phyloP scores from a whole-genome alignment of 2,329 filamentous ascomycete genomes.

The Exophiala mesophila region DNA sequence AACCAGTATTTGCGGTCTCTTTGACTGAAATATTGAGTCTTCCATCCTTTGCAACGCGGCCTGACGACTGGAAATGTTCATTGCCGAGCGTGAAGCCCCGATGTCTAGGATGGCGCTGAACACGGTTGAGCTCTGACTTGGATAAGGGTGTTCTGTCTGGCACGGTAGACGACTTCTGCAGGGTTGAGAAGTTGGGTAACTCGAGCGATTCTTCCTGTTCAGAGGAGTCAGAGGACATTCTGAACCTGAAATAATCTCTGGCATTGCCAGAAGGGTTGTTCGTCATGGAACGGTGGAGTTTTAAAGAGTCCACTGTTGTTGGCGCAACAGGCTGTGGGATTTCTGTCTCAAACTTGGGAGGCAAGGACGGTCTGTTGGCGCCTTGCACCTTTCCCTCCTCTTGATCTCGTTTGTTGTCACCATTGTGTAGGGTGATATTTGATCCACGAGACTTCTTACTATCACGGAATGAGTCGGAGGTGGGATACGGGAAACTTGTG shows the following conservation, averaged over 20 bases:
- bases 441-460: slow-evolving; percentile 1
- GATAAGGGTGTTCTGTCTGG: slow-evolving; percentile 13
- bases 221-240: slow-evolving; percentile 7
- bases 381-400: neutral
- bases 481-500: slow-evolving; percentile 12
- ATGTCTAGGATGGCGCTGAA: slow-evolving; percentile 8
- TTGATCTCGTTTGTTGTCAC: neutral
- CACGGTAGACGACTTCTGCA: slow-evolving; percentile 12
- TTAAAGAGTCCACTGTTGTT: slow-evolving; percentile 4
- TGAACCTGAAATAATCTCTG: slow-evolving; percentile 3
- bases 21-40: slow-evolving; percentile 67
- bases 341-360: slow-evolving; percentile 17
- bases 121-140: slow-evolving; percentile 22
- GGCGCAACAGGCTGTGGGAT: slow-evolving; percentile 8
- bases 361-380: neutral
- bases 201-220: slow-evolving; percentile 15
- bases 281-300: slow-evolving; percentile 8
- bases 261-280: neutral
- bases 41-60: slow-evolving; percentile 62
- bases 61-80: slow-evolving; percentile 30
- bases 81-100: slow-evolving; percentile 18
- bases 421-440: slow-evolving; percentile 9
- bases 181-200: slow-evolving; percentile 6
- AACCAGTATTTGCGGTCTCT: slow-evolving; percentile 64
- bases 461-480: neutral